These are phyloP conservation scores for Coccomyxa sp. DNA, from an alignment of 139 green algal genomes.

Conservation along the genomic window DNA sequence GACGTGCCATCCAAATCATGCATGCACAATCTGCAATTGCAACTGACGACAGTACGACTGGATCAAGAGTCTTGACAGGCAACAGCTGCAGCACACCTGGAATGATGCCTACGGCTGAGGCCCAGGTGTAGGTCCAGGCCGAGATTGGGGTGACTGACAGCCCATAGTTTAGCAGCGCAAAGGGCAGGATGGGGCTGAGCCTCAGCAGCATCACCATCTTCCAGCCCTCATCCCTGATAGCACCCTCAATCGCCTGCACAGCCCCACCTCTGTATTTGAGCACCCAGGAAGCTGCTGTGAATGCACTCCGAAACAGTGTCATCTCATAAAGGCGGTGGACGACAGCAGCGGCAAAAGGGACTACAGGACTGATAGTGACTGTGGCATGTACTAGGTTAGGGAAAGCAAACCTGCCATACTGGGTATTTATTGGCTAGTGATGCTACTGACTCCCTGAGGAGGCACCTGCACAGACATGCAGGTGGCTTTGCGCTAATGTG, in stretches of 20 bases:
- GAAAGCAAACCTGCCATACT: not conserved
- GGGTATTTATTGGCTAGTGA: not conserved
- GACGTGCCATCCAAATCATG: not conserved
- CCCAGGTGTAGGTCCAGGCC: conserved; percentile 52
- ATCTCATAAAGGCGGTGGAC: not conserved
- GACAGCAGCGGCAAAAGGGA: not conserved
- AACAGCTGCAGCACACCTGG: conserved; percentile 31
- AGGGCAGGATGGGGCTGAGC: conserved; percentile 69
- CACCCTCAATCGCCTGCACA: conserved; percentile 25
- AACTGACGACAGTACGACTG: not conserved
- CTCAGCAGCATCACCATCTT: conserved; percentile 73
- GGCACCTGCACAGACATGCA: not conserved
- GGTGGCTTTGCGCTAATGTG: not conserved
- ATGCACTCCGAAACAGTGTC: not conserved
- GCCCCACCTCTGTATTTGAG: not conserved
- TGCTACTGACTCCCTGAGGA: not conserved
- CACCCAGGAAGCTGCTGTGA: not conserved
- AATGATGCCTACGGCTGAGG: conserved; percentile 77
- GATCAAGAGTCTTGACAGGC: not conserved
- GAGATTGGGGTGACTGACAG: conserved; percentile 51
- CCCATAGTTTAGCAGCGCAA: conserved; percentile 71
- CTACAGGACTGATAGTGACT: not conserved
- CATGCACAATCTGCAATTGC: not conserved
- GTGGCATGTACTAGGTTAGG: not conserved
- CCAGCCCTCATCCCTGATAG: conserved; percentile 39